Conservation (phyloP, 306 rosid genomes). For the Boehmeria nivea region DNA sequence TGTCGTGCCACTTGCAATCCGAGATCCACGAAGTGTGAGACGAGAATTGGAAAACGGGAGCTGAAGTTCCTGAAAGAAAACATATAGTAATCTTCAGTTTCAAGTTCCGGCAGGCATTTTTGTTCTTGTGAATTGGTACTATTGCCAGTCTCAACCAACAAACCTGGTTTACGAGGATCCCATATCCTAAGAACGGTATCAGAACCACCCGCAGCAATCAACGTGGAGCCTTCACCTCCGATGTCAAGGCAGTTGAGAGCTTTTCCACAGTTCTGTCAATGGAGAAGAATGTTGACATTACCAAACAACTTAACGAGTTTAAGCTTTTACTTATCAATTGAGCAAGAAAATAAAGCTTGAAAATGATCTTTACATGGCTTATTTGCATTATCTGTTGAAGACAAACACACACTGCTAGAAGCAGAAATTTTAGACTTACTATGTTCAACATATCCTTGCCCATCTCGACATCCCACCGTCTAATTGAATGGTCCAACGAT, state of each 20-base stretch:
- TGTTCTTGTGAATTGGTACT: no score
- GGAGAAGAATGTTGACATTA: constrained; percentile 14
- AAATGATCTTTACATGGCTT: background rate
- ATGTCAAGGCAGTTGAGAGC: constrained; percentile 79
- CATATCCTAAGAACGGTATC: constrained; percentile 81
- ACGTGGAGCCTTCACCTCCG: constrained; percentile 81
- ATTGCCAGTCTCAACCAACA: constrained; percentile 14
- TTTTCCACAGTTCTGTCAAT: constrained; percentile 61
- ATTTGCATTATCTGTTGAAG: background rate
- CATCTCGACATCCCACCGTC: constrained; percentile 80
- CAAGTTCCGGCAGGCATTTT: no score
- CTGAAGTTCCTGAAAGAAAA: constrained; percentile 64
- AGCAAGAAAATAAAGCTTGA: constrained; percentile 7
- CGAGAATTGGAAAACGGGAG: constrained; percentile 66
- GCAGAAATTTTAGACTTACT: constrained; percentile 38
- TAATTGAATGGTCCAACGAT: constrained; percentile 87
- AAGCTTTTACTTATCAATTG: constrained; percentile 3
- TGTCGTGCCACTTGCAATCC: constrained; percentile 76
- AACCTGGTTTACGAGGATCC: constrained; percentile 99
- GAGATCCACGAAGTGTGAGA: constrained; percentile 85
- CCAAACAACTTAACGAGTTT: constrained; percentile 4
- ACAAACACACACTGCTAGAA: no score
- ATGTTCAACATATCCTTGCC: constrained; percentile 56
- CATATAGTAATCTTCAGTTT: no score
- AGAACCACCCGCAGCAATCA: constrained; percentile 82